phyloP scores from a whole-genome alignment of 2,329 filamentous ascomycete species.

The Aspergillus calidoustus region DNA sequence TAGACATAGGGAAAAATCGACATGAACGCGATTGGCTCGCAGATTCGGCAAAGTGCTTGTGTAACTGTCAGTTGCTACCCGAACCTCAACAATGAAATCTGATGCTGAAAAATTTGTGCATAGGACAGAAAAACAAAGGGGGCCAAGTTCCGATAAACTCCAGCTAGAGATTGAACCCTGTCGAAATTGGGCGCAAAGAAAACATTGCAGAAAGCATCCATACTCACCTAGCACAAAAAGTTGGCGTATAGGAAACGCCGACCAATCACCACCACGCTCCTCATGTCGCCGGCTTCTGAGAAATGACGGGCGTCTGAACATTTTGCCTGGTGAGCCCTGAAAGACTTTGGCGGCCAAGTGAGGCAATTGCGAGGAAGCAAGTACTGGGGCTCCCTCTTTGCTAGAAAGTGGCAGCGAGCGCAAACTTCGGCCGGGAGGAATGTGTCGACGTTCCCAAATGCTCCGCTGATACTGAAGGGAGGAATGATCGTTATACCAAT shows the following conservation, averaged over 20 bases:
- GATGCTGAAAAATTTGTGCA: neutral
- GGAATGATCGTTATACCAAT: slow-evolving; percentile 31
- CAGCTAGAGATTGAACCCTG: neutral
- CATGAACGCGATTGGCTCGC: slow-evolving; percentile 99
- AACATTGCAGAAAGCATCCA: slow-evolving; percentile 27
- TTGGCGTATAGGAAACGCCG: slow-evolving; percentile 62
- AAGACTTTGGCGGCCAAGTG: neutral
- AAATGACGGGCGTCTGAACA: slow-evolving; percentile 42
- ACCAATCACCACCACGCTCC: slow-evolving; percentile 38
- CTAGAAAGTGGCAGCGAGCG: slow-evolving; percentile 24
- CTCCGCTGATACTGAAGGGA: slow-evolving; percentile 36
- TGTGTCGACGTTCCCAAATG: slow-evolving; percentile 33
- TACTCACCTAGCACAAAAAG: slow-evolving; percentile 55
- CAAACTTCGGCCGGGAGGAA: slow-evolving; percentile 23
- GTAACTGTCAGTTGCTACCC: slow-evolving; percentile 25
- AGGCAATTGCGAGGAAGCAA: slow-evolving; percentile 14
- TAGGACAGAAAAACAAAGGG: neutral
- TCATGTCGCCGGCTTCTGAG: slow-evolving; percentile 36
- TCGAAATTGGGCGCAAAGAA: slow-evolving; percentile 24
- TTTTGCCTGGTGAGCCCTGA: slow-evolving; percentile 23
- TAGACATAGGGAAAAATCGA: slow-evolving; percentile 99
- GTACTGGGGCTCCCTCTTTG: slow-evolving; percentile 20
- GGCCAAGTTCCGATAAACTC: neutral
- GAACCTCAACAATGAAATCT: slow-evolving; percentile 6
- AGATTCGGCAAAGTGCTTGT: slow-evolving; percentile 87